Evolutionary conservation across 495 filamentous ascomycete genomes (phyloP).

Genomic region (Penicillium herquei): DNA sequence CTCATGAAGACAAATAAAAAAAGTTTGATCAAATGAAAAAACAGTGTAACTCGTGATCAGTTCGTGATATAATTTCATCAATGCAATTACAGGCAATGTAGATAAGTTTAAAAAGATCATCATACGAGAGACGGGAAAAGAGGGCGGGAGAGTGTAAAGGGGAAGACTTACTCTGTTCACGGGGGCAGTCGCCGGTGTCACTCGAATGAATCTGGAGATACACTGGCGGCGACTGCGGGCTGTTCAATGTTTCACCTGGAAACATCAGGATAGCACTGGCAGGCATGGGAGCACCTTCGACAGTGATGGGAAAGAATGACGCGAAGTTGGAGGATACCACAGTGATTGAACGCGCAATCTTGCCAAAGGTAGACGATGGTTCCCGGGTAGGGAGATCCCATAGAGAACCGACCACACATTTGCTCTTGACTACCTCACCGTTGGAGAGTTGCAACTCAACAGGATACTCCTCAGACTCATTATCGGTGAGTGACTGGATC

Average conservation of each 20-base stretch:
- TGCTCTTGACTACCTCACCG: constrained; percentile 58
- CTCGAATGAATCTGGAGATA: constrained; percentile 77
- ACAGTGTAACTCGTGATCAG: constrained; percentile 61
- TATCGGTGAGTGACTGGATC: constrained; percentile 41
- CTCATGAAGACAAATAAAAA: constrained; percentile 13
- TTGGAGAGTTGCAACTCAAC: constrained; percentile 56
- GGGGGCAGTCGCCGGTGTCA: constrained; percentile 85
- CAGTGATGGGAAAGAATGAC: constrained; percentile 63
- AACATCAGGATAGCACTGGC: constrained; percentile 75
- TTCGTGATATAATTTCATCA: constrained; percentile 76
- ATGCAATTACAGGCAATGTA: constrained; percentile 92
- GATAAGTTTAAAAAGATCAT: constrained; percentile 88
- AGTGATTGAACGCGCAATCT: constrained; percentile 50
- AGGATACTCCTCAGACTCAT: constrained; percentile 18
- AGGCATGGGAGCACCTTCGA: constrained; percentile 71
- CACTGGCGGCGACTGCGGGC: constrained; percentile 51
- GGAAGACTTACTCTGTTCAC: constrained; percentile 76
- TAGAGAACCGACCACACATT: constrained; percentile 51
- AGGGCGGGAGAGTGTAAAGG: constrained; percentile 4
- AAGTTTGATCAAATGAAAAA: constrained; percentile 11
- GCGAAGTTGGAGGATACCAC: constrained; percentile 68
- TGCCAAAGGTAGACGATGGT: constrained; percentile 16
- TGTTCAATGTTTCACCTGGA: constrained; percentile 50
- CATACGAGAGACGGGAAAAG: constrained; percentile 54
- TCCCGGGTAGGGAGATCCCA: constrained; percentile 35